Base-by-base conservation (phyloP, 164 flowering plant species). In the Sextonia rubra region DNA sequence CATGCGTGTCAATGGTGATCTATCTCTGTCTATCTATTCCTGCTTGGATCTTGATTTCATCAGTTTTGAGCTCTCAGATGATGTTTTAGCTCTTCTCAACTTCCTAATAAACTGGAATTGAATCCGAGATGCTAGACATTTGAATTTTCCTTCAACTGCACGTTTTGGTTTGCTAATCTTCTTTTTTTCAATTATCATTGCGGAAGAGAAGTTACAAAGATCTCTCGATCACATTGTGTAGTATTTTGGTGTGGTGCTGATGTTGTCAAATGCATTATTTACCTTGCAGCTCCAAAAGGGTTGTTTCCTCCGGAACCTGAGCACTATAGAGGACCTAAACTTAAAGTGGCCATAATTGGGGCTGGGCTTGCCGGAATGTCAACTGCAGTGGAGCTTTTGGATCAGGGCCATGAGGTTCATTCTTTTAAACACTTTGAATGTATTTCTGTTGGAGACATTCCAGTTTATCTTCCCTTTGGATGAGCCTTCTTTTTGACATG, bases 301-400 rank as follows among this genome's bases (percentile, higher is more conserved):
- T 80, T 95, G 74, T 95, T 92, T 84, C 99, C 99, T 20, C 97
- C 99, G 24, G 99, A 95, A 79, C 99, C 99, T 66, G 93, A 89
- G 80, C 91, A 80, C 66, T 95, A 95, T 71, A 76, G 88, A 73
- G 99, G 99, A 64, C 98, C 99, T 20, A 95, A 95, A 81, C 85
- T 95, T 58, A 93, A 95, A 83, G 97, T 95, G 60, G 99, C 99
- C 23, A 92, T 95, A n/a, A 88, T 95, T 71, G 99, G 99, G 75
- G 96, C 99, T 75, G 99, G 99, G 61, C 96, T 95, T 64, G 98
- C 99, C 6, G 99, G 98, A 75, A 95, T 95, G 99, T 95, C 99
- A 47, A 93, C 99, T 69, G 99, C 99, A 6, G 98, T 95, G 56
- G 99, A 95, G 86, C 94, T 95, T 81, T 79, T 95, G 86, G 99